Evolutionary conservation across 2,329 filamentous ascomycete species (phyloP), one percentile per base, ranked within the genome.

Genomic region (Colletotrichum sidae): DNA sequence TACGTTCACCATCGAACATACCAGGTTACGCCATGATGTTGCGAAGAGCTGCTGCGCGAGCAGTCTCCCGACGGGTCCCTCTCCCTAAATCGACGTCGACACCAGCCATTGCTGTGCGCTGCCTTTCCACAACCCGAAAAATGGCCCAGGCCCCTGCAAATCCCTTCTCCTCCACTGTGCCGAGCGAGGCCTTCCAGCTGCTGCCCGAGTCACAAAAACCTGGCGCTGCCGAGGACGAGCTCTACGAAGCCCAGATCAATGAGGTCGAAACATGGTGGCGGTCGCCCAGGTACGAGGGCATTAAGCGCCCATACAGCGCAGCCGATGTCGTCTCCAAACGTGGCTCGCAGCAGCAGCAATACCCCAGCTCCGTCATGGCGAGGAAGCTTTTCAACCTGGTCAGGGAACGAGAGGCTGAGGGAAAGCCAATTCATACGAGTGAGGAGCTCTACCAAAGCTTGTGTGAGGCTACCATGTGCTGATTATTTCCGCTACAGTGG

Each of bases 401-500:
- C 60, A 90, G 91, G 69, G 90, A 96, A 79, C 86, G 92, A 69
- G 87, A 88, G 50, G 87, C 90, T 44, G 88, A 91, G 72, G 93
- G 93, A 67, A 86, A 97, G 77, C 96, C 96, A 17, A 92, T 98
- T 67, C 95, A 98, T 78, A 98, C 96, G 13, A 94, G 92, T 95
- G 82, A 75, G 89, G 69, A 46, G 8, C n/a, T 33, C 12, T 25
- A 25, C 25, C 25, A 25, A 5, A 25, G 4, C 25, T 25, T 25
- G 25, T 25, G 25, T 25, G 25, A 25, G 25, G 25, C 25, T 25
- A 42, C 34, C 5, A 39, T 2, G 11, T 35, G 47, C 68, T 72
- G 60, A 72, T 55, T 34, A 60, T 15, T 6, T 8, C 13, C 12
- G 37, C 15, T 12, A 0, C 68, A 95, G 92, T 99, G 92, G 96